Evolutionary conservation across 371 early-diverging fungal genomes (phyloP).

Genomic region (Apophysomyces sp.): DNA sequence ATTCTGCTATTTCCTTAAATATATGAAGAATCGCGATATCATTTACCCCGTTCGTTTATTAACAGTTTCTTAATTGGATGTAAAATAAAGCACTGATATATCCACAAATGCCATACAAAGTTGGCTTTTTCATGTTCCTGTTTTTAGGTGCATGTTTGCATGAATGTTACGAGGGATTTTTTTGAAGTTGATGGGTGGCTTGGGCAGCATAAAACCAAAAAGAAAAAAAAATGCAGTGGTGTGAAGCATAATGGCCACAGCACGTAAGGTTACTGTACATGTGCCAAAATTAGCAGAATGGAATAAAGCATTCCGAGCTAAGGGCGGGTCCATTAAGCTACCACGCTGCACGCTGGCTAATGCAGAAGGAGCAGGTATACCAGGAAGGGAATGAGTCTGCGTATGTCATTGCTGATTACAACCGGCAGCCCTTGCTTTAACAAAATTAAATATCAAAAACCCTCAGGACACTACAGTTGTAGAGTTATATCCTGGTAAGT

Average conservation of each 20-base stretch:
- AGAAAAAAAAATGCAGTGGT: background rate
- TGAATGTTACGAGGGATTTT: no score
- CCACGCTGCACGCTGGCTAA: slow-evolving; percentile 10
- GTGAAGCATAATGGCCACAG: background rate
- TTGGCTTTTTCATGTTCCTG: no score
- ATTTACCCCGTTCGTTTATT: no score
- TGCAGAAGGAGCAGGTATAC: slow-evolving; percentile 4
- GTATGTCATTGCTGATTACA: background rate
- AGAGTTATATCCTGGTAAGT: slow-evolving; percentile 44
- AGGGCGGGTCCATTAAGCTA: background rate
- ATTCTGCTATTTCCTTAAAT: no score
- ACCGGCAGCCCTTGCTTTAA: slow-evolving; percentile 9
- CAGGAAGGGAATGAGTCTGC: no score
- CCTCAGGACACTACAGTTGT: slow-evolving; percentile 32
- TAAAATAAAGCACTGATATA: no score
- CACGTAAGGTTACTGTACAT: background rate
- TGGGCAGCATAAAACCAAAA: no score
- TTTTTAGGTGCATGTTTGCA: no score
- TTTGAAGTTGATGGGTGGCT: no score
- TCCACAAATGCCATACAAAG: no score
- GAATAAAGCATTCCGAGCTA: slow-evolving; percentile 9
- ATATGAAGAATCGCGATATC: no score
- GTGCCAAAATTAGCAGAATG: slow-evolving; percentile 5
- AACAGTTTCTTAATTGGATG: no score
- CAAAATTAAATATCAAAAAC: slow-evolving; percentile 18